A percentile compares a stretch with the other conserved stretches of the same genome.
Evolutionary conservation across 768 basidiomycete species (phyloP).

Genomic region (Fomitopsis pulvina): DNA sequence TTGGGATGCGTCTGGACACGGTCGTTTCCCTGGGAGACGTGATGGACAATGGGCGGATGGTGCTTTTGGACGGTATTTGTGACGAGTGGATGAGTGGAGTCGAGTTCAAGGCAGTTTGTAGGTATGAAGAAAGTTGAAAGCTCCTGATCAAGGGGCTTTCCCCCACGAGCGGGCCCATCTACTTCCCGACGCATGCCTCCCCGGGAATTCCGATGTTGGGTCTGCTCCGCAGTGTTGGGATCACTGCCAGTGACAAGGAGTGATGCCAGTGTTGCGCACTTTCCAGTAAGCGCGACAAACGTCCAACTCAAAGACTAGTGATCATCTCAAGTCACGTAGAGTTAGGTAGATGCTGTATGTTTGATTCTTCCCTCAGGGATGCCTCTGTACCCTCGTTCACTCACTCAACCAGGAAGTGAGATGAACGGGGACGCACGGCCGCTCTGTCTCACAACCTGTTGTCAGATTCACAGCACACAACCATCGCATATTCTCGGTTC

Average conservation of each 20-base stretch:
- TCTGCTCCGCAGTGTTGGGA: conserved; percentile 33
- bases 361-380: too few species aligned
- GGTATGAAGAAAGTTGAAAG: conserved; percentile 65
- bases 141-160: conserved; percentile 77
- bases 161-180: conserved; percentile 27
- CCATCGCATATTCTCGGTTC: too few species aligned
- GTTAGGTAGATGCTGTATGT: too few species aligned
- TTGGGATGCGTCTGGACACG: conserved; percentile 54
- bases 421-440: too few species aligned
- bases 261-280: too few species aligned
- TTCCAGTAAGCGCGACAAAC: too few species aligned
- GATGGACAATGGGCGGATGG: conserved; percentile 77
- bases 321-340: too few species aligned
- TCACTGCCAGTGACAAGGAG: conserved; percentile 5
- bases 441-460: too few species aligned
- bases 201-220: conserved; percentile 92
- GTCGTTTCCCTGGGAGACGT: conserved; percentile 88
- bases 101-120: conserved; percentile 29
- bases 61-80: conserved; percentile 45
- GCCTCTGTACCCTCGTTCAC: too few species aligned
- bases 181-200: conserved; percentile 59
- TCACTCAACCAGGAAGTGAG: too few species aligned
- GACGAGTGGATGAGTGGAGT: neutral
- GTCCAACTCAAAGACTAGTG: too few species aligned
- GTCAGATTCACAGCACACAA: too few species aligned